Conservation (phyloP, 108 stramenopile genomes). For the Schizochytrium sp. region DNA sequence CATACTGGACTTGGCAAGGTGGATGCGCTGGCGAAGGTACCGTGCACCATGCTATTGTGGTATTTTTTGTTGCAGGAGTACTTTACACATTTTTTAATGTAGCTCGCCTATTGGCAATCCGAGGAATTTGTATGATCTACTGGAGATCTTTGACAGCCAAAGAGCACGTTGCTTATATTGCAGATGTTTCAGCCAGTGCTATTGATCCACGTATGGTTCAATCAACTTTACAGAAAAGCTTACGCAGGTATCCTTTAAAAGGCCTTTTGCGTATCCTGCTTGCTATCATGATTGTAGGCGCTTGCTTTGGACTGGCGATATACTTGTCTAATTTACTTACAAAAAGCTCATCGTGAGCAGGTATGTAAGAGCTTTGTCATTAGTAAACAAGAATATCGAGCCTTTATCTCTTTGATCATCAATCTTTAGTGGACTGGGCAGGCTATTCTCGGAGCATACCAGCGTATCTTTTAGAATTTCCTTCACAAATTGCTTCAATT, state of each 20-base stretch:
- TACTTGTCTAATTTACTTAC: too few relatives aligned
- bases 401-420: too few relatives aligned
- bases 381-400: too few relatives aligned
- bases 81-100: not conserved
- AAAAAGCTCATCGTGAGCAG: too few relatives aligned
- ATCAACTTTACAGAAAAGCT: not conserved
- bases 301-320: too few relatives aligned
- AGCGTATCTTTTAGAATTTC: too few relatives aligned
- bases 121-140: not conserved
- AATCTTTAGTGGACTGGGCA: too few relatives aligned
- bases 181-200: not conserved
- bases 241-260: not conserved
- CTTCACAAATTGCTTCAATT: too few relatives aligned
- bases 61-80: not conserved
- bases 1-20: conserved; percentile 41
- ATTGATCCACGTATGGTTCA: not conserved
- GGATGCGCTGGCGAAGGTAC: not conserved
- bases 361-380: too few relatives aligned
- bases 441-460: too few relatives aligned
- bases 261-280: not conserved
- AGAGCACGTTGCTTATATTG: not conserved
- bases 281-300: not conserved
- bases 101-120: not conserved
- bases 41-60: not conserved
- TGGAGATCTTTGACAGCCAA: not conserved